Evolutionary conservation across 441 rosid genomes (phyloP).

Genomic region (Adansonia rubrostipa): DNA sequence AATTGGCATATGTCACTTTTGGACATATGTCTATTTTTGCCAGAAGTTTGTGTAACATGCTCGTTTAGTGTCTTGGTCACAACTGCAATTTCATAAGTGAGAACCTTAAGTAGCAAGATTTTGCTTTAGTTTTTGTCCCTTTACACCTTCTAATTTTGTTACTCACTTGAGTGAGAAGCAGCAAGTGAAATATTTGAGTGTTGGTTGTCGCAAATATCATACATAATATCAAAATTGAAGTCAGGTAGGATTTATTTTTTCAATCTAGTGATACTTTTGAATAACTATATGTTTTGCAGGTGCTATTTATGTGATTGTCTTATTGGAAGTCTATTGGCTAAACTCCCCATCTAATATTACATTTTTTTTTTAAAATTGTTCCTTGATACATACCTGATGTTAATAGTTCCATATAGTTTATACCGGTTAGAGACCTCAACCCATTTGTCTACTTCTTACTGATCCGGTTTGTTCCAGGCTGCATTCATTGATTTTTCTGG

Average conservation of each 20-base stretch:
- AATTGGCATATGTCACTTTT: background rate
- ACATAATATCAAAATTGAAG: background rate
- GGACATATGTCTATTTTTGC: background rate
- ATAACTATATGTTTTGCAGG: background rate
- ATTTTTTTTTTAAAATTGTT: background rate
- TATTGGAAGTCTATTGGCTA: background rate
- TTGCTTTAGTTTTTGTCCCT: background rate
- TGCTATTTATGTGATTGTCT: background rate
- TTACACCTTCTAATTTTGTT: background rate
- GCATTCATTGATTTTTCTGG: background rate
- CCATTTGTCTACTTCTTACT: background rate
- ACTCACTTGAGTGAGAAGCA: background rate
- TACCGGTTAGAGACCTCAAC: background rate
- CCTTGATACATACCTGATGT: background rate
- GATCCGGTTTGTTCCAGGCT: background rate
- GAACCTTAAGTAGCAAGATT: background rate
- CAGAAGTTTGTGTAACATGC: background rate
- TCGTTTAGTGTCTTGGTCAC: background rate
- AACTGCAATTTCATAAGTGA: background rate
- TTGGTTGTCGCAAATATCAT: background rate
- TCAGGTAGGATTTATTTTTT: slow-evolving; percentile 18
- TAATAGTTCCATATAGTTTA: background rate
- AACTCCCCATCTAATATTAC: background rate
- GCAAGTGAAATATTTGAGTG: background rate
- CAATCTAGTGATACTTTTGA: background rate